phyloP scores from a whole-genome alignment of 2,329 filamentous ascomycete genomes.

The Fusarium tricinctum region DNA sequence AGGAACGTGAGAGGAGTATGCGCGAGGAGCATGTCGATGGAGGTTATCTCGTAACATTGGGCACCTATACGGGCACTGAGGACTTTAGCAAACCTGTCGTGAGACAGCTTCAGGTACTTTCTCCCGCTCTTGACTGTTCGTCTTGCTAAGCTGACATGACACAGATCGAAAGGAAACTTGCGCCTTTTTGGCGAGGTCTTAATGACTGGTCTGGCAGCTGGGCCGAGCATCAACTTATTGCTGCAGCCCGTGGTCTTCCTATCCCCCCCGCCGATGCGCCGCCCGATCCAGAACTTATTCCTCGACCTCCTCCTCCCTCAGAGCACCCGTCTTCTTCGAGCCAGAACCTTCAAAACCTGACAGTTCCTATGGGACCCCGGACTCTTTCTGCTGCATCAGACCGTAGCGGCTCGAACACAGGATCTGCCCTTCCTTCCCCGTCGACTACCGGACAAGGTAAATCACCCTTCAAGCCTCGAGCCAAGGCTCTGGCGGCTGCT shows the following conservation, averaged over 20 bases:
- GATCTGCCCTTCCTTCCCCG: slow-evolving; percentile 69
- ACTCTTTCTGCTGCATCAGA: slow-evolving; percentile 87
- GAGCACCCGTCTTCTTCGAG: slow-evolving; percentile 63
- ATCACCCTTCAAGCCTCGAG: slow-evolving; percentile 79
- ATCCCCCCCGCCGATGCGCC: slow-evolving; percentile 88
- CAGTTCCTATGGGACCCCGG: slow-evolving; percentile 81
- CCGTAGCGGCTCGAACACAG: slow-evolving; percentile 70
- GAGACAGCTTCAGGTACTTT: slow-evolving; percentile 86
- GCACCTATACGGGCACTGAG: slow-evolving; percentile 91
- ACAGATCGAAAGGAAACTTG: slow-evolving; percentile 91
- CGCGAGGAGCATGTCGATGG: slow-evolving; percentile 94
- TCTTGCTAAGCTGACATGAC: slow-evolving; percentile 35
- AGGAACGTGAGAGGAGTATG: slow-evolving; percentile 92
- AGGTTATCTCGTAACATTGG: slow-evolving; percentile 92
- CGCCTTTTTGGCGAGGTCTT: slow-evolving; percentile 95
- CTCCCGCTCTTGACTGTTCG: neutral
- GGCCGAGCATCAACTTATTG: slow-evolving; percentile 96
- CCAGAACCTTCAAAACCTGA: slow-evolving; percentile 77
- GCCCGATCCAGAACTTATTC: slow-evolving; percentile 75
- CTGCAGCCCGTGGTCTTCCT: slow-evolving; percentile 85
- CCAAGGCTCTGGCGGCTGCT: slow-evolving; percentile 89
- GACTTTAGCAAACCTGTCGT: slow-evolving; percentile 93
- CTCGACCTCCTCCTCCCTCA: slow-evolving; percentile 61
- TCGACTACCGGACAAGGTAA: slow-evolving; percentile 53
- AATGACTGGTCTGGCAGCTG: slow-evolving; percentile 90